phyloP scores from a whole-genome alignment of 139 green algal genomes.

The Dunaliella sp. region DNA sequence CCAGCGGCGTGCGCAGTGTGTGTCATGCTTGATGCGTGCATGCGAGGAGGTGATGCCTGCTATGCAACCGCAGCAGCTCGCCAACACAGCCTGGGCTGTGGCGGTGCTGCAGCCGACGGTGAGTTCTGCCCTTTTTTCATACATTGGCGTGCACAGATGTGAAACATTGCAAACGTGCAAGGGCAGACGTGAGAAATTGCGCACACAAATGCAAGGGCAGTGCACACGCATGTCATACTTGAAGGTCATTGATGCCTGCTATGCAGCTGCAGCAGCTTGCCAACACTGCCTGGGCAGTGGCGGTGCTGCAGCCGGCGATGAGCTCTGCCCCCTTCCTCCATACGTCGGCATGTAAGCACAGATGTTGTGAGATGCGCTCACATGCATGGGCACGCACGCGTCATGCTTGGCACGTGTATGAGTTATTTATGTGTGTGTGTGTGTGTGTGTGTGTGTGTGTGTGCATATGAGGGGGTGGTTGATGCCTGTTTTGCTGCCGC shows the following conservation, averaged over 20 bases:
- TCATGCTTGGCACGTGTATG: no score
- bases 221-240: no score
- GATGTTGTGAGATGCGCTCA: no score
- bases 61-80: not conserved
- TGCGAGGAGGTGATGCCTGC: not conserved
- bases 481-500: no score
- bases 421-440: not conserved
- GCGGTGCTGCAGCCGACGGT: not conserved
- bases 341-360: no score
- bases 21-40: not conserved
- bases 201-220: no score
- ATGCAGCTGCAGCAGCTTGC: not conserved
- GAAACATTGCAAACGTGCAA: no score
- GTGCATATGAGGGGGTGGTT: not conserved
- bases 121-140: not conserved
- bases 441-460: not conserved
- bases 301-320: not conserved
- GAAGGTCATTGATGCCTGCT: no score
- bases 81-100: not conserved
- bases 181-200: no score
- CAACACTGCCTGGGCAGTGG: not conserved
- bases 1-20: not conserved
- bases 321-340: not conserved
- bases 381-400: not conserved
- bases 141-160: no score